Evolutionary conservation across 495 filamentous ascomycete genomes (phyloP).

Genomic region (Friedmanniomyces simplex): DNA sequence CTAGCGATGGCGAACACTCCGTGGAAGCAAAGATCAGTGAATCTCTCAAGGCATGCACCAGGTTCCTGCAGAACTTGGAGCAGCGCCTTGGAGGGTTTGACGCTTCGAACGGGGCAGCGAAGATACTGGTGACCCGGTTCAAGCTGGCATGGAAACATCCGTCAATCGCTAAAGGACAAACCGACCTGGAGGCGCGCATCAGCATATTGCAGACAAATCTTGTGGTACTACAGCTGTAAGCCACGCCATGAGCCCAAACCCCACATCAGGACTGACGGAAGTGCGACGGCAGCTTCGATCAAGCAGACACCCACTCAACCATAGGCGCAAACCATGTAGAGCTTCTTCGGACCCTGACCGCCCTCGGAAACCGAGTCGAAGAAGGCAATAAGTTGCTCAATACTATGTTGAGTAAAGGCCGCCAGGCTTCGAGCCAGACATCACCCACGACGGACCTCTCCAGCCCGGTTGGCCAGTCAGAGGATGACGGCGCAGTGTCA

Average conservation of each 20-base stretch:
- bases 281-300: not conserved
- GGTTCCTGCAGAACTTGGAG: not conserved
- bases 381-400: not conserved
- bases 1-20: not conserved
- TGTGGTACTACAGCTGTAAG: conserved; percentile 7
- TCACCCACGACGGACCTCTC: not conserved
- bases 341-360: not conserved
- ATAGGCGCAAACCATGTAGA: not conserved
- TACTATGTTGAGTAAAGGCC: not conserved
- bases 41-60: not conserved
- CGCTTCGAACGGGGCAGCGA: not conserved
- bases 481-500: not conserved
- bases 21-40: conserved; percentile 1
- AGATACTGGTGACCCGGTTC: not conserved
- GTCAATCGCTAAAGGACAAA: not conserved
- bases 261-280: not conserved
- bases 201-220: conserved; percentile 7
- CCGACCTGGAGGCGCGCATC: not conserved
- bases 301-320: not conserved
- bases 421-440: not conserved
- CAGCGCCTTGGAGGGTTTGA: conserved; percentile 1
- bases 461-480: not conserved
- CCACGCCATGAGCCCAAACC: not conserved
- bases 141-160: conserved; percentile 1
- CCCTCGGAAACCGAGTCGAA: not conserved